These are phyloP conservation scores for Auricularia sp. DNA, from an alignment of 768 basidiomycete genomes.

Conservation along the genomic window DNA sequence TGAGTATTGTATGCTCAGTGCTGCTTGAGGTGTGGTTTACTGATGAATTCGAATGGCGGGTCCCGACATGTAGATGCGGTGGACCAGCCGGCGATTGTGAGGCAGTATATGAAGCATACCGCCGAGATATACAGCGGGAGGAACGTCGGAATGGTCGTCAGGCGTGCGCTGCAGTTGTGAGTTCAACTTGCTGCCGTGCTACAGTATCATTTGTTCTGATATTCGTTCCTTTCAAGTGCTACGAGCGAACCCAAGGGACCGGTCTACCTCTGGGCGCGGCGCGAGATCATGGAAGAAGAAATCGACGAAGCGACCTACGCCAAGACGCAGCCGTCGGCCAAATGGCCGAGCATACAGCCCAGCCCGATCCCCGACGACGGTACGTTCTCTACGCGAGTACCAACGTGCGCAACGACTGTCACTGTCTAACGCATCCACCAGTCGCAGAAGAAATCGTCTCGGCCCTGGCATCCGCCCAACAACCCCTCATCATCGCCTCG, in stretches of 20 bases:
- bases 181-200: conserved; percentile 8
- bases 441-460: conserved; percentile 31
- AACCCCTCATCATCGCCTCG: conserved; percentile 57
- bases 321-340: conserved; percentile 16
- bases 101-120: conserved; percentile 66
- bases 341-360: conserved; percentile 46
- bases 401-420: not conserved
- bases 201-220: not conserved
- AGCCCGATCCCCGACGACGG: conserved; percentile 35
- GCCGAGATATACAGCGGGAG: conserved; percentile 48
- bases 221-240: conserved; percentile 32
- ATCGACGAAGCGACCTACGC: conserved; percentile 32
- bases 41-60: too few relatives aligned
- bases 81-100: conserved; percentile 62
- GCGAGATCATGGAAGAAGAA: conserved; percentile 64
- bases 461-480: conserved; percentile 40
- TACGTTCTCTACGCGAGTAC: conserved; percentile 11
- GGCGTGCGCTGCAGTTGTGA: conserved; percentile 57
- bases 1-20: conserved; percentile 12
- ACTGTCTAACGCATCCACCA: conserved; percentile 5
- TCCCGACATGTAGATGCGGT: conserved; percentile 39
- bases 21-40: not conserved
- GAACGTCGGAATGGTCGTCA: conserved; percentile 40
- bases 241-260: conserved; percentile 64
- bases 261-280: conserved; percentile 61